These are phyloP conservation scores for Diplocarpon rosae DNA, from an alignment of 2,329 filamentous ascomycete genomes.

Conservation along the genomic window DNA sequence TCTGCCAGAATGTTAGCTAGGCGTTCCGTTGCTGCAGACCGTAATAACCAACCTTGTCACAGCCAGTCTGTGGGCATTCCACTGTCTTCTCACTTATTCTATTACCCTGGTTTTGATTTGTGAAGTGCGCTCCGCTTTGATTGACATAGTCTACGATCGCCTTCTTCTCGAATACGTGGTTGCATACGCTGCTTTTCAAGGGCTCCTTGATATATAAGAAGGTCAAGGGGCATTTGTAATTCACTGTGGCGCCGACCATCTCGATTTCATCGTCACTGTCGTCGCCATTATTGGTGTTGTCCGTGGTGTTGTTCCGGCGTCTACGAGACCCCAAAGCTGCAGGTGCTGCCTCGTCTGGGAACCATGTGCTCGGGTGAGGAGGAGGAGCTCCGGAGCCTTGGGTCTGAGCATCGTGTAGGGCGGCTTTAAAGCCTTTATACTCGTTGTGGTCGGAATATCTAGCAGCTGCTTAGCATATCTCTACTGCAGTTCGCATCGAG, in stretches of 20 bases:
- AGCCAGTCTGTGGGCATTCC: too few relatives aligned
- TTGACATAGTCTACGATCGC: too few relatives aligned
- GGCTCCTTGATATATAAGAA: slow-evolving; percentile 54
- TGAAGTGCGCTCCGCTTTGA: too few relatives aligned
- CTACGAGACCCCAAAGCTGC: slow-evolving; percentile 3
- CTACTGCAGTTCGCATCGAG: not conserved
- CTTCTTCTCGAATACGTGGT: slow-evolving; percentile 59
- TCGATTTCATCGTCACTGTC: slow-evolving; percentile 59
- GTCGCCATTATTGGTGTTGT: slow-evolving; percentile 24
- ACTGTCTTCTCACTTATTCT: too few relatives aligned
- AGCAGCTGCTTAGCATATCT: not conserved
- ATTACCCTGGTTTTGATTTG: too few relatives aligned
- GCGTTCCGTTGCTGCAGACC: too few relatives aligned
- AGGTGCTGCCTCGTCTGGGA: slow-evolving; percentile 28
- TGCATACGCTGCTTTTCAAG: slow-evolving; percentile 54
- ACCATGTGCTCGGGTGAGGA: slow-evolving; percentile 51
- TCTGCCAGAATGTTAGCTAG: too few relatives aligned
- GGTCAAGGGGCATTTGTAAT: slow-evolving; percentile 60
- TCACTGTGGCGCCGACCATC: slow-evolving; percentile 50
- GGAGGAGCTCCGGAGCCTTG: slow-evolving; percentile 41
- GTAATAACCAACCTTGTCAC: too few relatives aligned
- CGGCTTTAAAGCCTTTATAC: slow-evolving; percentile 48
- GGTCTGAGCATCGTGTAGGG: slow-evolving; percentile 50
- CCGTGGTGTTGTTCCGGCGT: slow-evolving; percentile 8
- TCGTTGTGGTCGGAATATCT: slow-evolving; percentile 48